Percentiles rank a stretch among this genome's conserved stretches.
Conservation (phyloP, 805 yeast species). For the Kodamaea kaohsiungensis region DNA sequence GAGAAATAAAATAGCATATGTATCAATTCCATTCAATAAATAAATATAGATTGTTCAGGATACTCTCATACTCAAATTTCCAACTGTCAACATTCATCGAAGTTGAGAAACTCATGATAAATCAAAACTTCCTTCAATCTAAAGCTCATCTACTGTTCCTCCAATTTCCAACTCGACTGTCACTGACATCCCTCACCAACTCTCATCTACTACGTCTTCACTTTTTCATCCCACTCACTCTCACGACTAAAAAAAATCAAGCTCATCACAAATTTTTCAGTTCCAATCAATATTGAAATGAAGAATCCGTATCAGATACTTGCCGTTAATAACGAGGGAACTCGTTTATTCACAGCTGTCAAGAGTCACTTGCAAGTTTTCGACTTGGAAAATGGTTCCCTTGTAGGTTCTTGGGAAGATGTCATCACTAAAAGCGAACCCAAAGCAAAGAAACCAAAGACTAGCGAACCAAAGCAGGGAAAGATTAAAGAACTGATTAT, state of each 20-base stretch:
- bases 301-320: slow-evolving; percentile 74
- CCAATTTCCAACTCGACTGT: too few species aligned
- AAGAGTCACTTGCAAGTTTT: slow-evolving; percentile 62
- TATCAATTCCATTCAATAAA: too few species aligned
- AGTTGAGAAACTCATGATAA: too few species aligned
- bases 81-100: too few species aligned
- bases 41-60: too few species aligned
- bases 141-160: too few species aligned
- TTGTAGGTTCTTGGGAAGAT: slow-evolving; percentile 67
- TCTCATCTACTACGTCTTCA: not conserved
- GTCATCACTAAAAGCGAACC: slow-evolving; percentile 48
- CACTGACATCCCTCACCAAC: too few species aligned
- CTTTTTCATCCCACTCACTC: not conserved
- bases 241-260: not conserved
- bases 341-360: slow-evolving; percentile 53
- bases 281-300: slow-evolving; percentile 29
- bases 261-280: slow-evolving; percentile 1
- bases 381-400: slow-evolving; percentile 35
- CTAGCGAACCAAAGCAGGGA: slow-evolving; percentile 41
- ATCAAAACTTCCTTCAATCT: too few species aligned
- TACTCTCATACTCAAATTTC: too few species aligned
- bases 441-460: slow-evolving; percentile 40
- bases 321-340: slow-evolving; percentile 44
- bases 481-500: not conserved
- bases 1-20: too few species aligned